phyloP scores from a whole-genome alignment of 306 rosid species.

The Quercus dentata region DNA sequence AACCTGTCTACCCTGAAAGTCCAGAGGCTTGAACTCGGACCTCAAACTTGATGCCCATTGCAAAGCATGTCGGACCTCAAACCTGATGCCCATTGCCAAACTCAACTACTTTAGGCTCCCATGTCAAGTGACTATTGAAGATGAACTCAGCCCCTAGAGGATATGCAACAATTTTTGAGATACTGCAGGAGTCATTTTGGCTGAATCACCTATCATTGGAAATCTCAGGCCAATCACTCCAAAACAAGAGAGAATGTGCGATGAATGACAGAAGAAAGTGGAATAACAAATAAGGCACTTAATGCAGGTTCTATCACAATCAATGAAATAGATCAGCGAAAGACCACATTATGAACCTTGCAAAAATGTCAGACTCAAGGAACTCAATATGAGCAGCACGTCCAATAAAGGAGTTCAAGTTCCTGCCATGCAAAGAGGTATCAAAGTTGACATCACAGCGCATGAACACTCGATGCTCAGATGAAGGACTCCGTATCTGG shows the following conservation, averaged over 20 bases:
- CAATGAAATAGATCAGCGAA: conserved; percentile 71
- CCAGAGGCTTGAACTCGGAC: too few relatives aligned
- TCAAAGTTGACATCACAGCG: conserved; percentile 92
- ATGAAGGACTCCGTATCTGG: conserved; percentile 66
- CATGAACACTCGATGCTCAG: conserved; percentile 64
- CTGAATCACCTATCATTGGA: too few relatives aligned
- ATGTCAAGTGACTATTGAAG: neutral
- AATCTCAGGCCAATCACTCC: too few relatives aligned
- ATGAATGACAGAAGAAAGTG: too few relatives aligned
- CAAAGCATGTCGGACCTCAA: neutral
- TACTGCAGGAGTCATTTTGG: too few relatives aligned
- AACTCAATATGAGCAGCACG: conserved; percentile 95
- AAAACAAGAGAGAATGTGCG: too few relatives aligned
- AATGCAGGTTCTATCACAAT: conserved; percentile 4
- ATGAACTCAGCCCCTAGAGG: neutral
- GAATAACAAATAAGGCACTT: too few relatives aligned
- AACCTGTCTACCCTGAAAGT: too few relatives aligned
- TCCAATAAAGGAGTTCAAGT: conserved; percentile 74
- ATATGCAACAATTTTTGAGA: too few relatives aligned
- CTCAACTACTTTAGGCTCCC: neutral
- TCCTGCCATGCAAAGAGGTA: conserved; percentile 74
- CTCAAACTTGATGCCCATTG: too few relatives aligned
- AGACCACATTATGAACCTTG: conserved; percentile 87
- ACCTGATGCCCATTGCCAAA: neutral
- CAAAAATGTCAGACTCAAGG: conserved; percentile 77